Percentiles rank a stretch among this genome's conserved stretches.
Conservation (phyloP, 148 eudicot species). For the Chenopodium berlandieri region DNA sequence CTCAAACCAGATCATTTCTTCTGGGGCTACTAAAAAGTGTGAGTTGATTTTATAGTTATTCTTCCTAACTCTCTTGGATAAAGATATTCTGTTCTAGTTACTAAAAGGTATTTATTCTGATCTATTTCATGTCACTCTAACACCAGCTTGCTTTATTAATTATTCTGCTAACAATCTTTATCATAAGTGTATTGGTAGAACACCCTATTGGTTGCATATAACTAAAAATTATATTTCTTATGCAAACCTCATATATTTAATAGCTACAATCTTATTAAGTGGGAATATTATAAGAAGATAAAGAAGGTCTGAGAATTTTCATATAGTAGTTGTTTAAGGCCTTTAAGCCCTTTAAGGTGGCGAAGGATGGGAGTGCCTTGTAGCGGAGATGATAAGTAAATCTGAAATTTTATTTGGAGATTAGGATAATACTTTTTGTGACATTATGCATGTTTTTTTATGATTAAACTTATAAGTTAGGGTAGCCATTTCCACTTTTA, state of each 20-base stretch:
- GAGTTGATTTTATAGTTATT: constrained; percentile 35
- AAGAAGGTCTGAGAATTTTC: background rate
- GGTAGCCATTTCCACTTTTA: background rate
- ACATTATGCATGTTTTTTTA: background rate
- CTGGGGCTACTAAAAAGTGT: constrained; percentile 73
- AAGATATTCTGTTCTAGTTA: background rate
- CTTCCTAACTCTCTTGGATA: background rate
- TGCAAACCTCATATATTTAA: background rate
- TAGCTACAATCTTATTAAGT: background rate
- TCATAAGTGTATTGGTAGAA: background rate
- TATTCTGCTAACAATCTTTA: background rate
- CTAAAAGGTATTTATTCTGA: background rate
- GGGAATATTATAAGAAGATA: background rate
- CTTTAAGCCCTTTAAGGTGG: background rate
- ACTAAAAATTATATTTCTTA: background rate
- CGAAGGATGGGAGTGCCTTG: background rate
- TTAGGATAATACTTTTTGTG: background rate
- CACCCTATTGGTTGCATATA: background rate
- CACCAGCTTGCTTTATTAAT: background rate
- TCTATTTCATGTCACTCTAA: background rate
- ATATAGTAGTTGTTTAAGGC: background rate
- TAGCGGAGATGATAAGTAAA: background rate
- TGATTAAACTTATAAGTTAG: background rate
- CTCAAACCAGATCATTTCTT: constrained; percentile 67
- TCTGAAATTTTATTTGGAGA: background rate